Evolutionary conservation across 2,329 filamentous ascomycete genomes (phyloP).

Genomic region (Exophiala viscosa): DNA sequence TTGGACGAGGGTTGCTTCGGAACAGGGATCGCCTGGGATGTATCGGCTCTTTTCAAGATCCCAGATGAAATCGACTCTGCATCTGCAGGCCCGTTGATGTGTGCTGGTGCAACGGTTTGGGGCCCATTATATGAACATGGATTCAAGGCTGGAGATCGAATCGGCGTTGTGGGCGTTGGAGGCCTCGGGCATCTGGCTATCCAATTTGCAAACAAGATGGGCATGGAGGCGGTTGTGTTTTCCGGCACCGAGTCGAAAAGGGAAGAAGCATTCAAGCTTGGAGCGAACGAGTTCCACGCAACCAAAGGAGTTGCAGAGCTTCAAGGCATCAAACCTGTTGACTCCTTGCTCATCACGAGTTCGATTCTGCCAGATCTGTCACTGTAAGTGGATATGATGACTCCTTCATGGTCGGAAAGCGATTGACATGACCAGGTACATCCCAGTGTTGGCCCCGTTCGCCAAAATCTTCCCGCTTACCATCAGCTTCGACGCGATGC

Average conservation of each 20-base stretch:
- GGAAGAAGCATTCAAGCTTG: constrained; percentile 61
- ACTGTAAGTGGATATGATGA: constrained; percentile 26
- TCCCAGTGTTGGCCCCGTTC: constrained; percentile 31
- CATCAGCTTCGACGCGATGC: constrained; percentile 24
- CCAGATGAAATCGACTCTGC: constrained; percentile 16
- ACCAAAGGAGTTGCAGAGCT: constrained; percentile 44
- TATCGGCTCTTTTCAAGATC: constrained; percentile 21
- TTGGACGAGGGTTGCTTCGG: constrained; percentile 25
- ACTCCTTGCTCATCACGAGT: constrained; percentile 38
- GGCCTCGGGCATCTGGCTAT: constrained; percentile 74
- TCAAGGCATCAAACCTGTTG: constrained; percentile 14
- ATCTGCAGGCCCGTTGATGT: constrained; percentile 21
- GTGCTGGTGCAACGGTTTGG: constrained; percentile 25
- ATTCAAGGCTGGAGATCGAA: constrained; percentile 26
- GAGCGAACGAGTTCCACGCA: constrained; percentile 61
- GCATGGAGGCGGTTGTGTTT: constrained; percentile 59
- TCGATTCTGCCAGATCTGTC: constrained; percentile 39
- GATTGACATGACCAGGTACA: constrained; percentile 23
- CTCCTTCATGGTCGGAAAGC: neutral
- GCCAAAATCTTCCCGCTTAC: constrained; percentile 37
- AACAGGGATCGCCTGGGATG: constrained; percentile 24
- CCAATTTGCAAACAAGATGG: constrained; percentile 72
- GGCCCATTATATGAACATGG: constrained; percentile 19
- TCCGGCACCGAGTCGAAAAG: constrained; percentile 60
- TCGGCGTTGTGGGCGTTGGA: constrained; percentile 72